Base-by-base conservation (phyloP, 306 rosid species). In the Crotalaria pallida region DNA sequence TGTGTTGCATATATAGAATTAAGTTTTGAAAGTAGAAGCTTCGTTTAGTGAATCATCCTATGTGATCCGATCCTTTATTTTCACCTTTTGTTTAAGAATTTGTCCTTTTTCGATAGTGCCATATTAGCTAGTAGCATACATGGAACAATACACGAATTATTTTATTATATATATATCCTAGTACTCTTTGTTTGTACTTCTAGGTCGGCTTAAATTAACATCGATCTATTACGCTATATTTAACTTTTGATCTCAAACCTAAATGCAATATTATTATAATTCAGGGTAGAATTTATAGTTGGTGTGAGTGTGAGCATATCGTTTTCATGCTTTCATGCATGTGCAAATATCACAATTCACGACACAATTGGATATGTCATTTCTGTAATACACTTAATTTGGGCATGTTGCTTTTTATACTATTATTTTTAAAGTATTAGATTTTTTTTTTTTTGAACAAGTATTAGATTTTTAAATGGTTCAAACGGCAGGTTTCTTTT, bases 341-440 rank as follows among this genome's bases (percentile, higher is more conserved):
- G 78, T 72, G 82, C 77, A 36, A 38, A 65, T 58, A 65, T 58
- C 58, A 56, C 82, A 36, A 45, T 57, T 65, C 73, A 72, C 58
- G 43, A 72, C 69, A 72, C 69, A 72, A 71, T 0, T 48, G 41
- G 57, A 23, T 26, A 24, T 53, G 34, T 58, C 63, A 47, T 71
- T 70, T 69, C 81, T 49, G 23, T 47, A 45, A 52, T 70, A 43
- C 61, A 69, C 34, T 77, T 77, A 21, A 77, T 63, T 63, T 55
- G 55, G 64, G 23, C 72, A 62, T 62, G 72, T 55, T 70, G 10
- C 13, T 62, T 15, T 18, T 62, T n/a, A n/a, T n/a, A n/a, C n/a
- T n/a, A n/a, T 45, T 3, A 5, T n/a, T 40, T 59, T 40, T 38
- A 15, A 22, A 68, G 41, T 40, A 31, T 19, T 76, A 7, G 13